phyloP scores from a whole-genome alignment of 371 early-diverging fungal species.

The Mucor mucedo region DNA sequence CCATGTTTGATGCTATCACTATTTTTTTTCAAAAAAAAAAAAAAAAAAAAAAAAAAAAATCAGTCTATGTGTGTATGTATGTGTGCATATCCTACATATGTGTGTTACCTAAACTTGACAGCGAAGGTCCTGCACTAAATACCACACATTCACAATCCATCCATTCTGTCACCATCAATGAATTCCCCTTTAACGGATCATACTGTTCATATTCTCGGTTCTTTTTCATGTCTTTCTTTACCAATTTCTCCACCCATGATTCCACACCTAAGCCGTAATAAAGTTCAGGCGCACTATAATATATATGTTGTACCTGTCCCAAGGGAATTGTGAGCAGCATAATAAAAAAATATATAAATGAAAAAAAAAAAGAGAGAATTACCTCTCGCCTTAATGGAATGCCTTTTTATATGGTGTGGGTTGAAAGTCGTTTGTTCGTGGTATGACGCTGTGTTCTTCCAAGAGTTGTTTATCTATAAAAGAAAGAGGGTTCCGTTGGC shows the following conservation, averaged over 20 bases:
- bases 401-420: conserved; percentile 6
- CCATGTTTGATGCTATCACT: neutral
- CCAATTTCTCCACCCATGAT: neutral
- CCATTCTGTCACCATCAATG: neutral
- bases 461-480: conserved; percentile 9
- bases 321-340: neutral
- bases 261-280: no score
- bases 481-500: neutral
- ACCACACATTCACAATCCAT: conserved; percentile 8
- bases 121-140: conserved; percentile 16
- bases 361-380: neutral
- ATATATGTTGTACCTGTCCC: neutral
- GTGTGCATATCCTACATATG: no score
- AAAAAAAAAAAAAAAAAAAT: neutral
- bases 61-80: neutral
- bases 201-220: neutral
- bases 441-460: conserved; percentile 12
- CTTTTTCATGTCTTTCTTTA: neutral
- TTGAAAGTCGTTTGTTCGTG: conserved; percentile 19
- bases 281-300: neutral
- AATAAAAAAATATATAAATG: neutral
- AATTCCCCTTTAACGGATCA: conserved; percentile 25
- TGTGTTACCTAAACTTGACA: conserved; percentile 21
- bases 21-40: neutral
- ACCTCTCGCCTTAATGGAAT: neutral